A percentile compares a stretch with the other conserved stretches of the same genome.
These are phyloP conservation scores for Melampsora larici-populina DNA, from an alignment of 1,284 basidiomycete genomes.

Conservation along the genomic window DNA sequence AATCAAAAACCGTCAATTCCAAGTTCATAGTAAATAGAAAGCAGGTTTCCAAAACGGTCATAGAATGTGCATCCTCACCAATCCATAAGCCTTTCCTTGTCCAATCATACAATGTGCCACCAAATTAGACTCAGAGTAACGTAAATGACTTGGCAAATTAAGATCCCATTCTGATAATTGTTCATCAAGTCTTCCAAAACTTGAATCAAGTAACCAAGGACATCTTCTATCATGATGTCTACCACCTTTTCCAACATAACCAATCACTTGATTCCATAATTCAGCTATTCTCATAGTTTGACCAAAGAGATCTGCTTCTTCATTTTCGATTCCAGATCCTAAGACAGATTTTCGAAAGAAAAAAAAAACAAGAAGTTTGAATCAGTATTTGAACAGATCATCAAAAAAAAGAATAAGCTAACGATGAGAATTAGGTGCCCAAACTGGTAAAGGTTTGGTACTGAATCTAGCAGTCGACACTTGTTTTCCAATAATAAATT, in stretches of 20 bases:
- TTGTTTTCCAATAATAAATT: slow-evolving; percentile 43
- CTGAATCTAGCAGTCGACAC: slow-evolving; percentile 3
- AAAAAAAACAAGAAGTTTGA: background rate
- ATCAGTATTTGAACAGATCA: background rate
- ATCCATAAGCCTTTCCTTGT: slow-evolving; percentile 39
- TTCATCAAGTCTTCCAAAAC: slow-evolving; percentile 45
- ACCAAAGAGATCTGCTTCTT: slow-evolving; percentile 7
- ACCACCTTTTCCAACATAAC: slow-evolving; percentile 46
- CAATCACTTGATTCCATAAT: slow-evolving; percentile 46
- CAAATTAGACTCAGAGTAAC: slow-evolving; percentile 46
- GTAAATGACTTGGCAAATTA: slow-evolving; percentile 41
- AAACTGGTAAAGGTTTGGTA: background rate
- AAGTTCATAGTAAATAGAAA: background rate
- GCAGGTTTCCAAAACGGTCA: slow-evolving; percentile 42
- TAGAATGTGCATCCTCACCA: background rate
- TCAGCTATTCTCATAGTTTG: slow-evolving; percentile 47
- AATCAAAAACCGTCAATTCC: background rate
- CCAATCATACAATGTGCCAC: slow-evolving; percentile 45
- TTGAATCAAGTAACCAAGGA: slow-evolving; percentile 46
- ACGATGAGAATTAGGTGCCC: background rate
- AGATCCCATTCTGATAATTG: slow-evolving; percentile 44
- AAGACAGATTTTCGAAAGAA: slow-evolving; percentile 6
- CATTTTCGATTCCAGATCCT: background rate
- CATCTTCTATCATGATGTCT: slow-evolving; percentile 46
- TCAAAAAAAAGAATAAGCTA: background rate